Conservation (phyloP, 2,329 filamentous ascomycete genomes). For the Chaetomiaceae sp. region DNA sequence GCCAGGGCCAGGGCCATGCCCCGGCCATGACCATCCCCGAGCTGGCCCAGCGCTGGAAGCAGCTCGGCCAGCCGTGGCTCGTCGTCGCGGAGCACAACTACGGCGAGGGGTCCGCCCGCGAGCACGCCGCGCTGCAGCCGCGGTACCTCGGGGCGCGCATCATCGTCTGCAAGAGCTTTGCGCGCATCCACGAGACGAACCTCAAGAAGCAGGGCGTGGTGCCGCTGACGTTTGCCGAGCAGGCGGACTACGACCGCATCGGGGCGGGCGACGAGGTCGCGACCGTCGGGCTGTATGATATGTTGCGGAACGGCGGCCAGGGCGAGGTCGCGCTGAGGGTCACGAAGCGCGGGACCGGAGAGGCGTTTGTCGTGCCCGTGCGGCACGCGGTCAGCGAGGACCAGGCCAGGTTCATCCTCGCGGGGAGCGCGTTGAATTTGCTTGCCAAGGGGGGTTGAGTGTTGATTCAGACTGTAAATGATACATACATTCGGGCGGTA, state of each 20-base stretch:
- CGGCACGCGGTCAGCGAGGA: slow-evolving; percentile 85
- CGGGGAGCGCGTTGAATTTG: slow-evolving; percentile 89
- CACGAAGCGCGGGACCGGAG: slow-evolving; percentile 56
- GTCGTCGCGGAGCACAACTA: slow-evolving; percentile 99
- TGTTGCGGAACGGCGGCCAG: slow-evolving; percentile 71
- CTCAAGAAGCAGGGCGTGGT: slow-evolving; percentile 96
- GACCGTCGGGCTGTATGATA: slow-evolving; percentile 79
- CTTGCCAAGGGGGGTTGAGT: slow-evolving; percentile 55
- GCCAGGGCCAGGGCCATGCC: slow-evolving; percentile 73
- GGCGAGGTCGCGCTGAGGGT: slow-evolving; percentile 69
- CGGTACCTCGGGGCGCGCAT: slow-evolving; percentile 77
- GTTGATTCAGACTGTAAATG: neutral
- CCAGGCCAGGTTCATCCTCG: slow-evolving; percentile 87
- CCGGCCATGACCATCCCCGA: slow-evolving; percentile 77
- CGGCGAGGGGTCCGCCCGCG: slow-evolving; percentile 79
- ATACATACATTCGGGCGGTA: no score
- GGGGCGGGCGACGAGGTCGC: slow-evolving; percentile 76
- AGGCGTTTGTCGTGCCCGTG: slow-evolving; percentile 67
- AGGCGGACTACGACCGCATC: slow-evolving; percentile 82
- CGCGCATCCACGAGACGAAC: slow-evolving; percentile 90
- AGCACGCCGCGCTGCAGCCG: slow-evolving; percentile 83
- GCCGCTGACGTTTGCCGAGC: slow-evolving; percentile 83
- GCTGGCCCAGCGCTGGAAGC: slow-evolving; percentile 79
- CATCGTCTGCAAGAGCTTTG: slow-evolving; percentile 77
- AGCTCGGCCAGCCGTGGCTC: slow-evolving; percentile 72